Base-by-base conservation (phyloP, 1,284 basidiomycete species). In the Athelia psychrophila region DNA sequence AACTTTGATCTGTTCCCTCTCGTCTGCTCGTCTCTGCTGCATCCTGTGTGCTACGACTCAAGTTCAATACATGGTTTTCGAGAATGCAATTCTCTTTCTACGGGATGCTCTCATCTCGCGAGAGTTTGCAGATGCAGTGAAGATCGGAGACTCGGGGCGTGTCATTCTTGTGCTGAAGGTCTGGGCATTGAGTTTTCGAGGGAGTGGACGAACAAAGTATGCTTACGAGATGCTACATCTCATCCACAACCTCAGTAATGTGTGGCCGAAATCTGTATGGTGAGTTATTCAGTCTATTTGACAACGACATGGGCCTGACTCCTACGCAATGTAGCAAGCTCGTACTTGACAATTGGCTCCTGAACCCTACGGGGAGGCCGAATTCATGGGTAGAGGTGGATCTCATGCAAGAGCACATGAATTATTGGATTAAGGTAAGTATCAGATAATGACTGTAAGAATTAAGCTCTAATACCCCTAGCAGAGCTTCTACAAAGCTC, bases 391-490 rank as follows among this genome's bases (percentile, higher is more conserved):
- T 63, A 2, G 52, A 57, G 8, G 59, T 66, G 1, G 68, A 70
- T 44, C 56, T 69, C 0, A 23, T 69, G 18, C 67, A 69, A 36
- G 67, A 69, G 33, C 68, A 70, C 45, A 35, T 64, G 20, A 69
- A 64, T 32, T 66, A 60, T 44, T 68, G 63, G 63, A 62, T 64
- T 8, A 51, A 51, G 71, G 70, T 38, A 20, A 16, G 44, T 6
- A 23, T 42, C 22, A 10, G 22, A 42, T 10, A 42, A 6, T 42
- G 6, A 18, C 22, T 19, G 18, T 18, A 18, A 5, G n/a, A 5
- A 27, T 23, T 18, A 18, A 42, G 10, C 24, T 9, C 9, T 20
- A 5, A 48, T 32, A 24, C 30, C 27, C n/a, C n/a, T n/a, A n/a
- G 20, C 10, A 49, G 52, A 49, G 19, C 6, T 16, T 50, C 45